These are phyloP conservation scores for Arachis monticola DNA, from an alignment of 331 rosid species.

Conservation along the genomic window DNA sequence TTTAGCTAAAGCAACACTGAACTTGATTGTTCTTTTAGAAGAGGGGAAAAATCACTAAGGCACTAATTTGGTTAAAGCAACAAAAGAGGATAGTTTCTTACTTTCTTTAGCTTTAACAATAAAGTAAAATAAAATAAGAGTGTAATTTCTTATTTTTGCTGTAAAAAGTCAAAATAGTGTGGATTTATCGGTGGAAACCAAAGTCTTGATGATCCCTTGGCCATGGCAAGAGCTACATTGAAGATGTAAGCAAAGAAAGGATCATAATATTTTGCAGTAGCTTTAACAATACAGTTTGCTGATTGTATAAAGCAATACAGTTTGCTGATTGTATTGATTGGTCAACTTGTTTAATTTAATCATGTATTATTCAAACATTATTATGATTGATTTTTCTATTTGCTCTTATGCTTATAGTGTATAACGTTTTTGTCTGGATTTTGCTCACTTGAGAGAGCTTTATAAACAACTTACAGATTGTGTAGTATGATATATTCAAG, in stretches of 20 bases:
- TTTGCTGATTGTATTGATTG: not conserved
- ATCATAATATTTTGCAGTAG: slow-evolving; percentile 25
- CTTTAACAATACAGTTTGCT: slow-evolving; percentile 17
- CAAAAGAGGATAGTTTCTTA: no score
- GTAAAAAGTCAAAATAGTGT: slow-evolving; percentile 13
- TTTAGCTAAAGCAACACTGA: no score
- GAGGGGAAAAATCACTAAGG: no score
- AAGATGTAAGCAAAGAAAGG: slow-evolving; percentile 48
- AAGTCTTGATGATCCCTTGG: slow-evolving; percentile 74
- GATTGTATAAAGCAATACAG: not conserved
- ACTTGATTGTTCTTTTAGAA: no score
- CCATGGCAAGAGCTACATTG: slow-evolving; percentile 88
- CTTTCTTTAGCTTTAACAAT: no score
- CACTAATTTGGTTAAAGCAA: no score
- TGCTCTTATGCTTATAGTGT: not conserved
- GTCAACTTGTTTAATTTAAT: slow-evolving; percentile 23
- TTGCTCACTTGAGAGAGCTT: slow-evolving; percentile 3
- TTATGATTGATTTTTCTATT: slow-evolving; percentile 16
- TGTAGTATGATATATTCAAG: not conserved
- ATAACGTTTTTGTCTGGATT: not conserved
- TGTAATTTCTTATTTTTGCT: no score
- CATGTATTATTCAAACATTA: not conserved
- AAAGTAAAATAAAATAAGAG: no score
- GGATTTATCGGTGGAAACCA: slow-evolving; percentile 94
- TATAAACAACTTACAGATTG: not conserved